phyloP scores from a whole-genome alignment of 805 yeast genomes.

The Kregervanrija fluxuum region DNA sequence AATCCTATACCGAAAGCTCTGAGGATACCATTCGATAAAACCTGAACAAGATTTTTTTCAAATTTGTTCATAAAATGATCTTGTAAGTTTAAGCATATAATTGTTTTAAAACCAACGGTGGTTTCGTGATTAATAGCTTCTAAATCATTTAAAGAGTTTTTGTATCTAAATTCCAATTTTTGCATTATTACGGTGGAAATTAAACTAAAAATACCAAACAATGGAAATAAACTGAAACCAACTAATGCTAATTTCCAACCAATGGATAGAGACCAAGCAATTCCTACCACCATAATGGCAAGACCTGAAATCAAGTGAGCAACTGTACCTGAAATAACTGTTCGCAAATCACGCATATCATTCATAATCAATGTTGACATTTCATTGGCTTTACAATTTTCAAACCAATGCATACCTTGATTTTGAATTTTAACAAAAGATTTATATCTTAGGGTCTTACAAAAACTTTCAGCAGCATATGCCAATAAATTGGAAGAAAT shows the following conservation, averaged over 20 bases:
- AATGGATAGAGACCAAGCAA: conserved; percentile 65
- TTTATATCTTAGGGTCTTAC: conserved; percentile 41
- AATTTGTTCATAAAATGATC: conserved; percentile 38
- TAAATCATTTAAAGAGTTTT: conserved; percentile 42
- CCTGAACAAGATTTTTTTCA: conserved; percentile 17
- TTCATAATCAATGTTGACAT: conserved; percentile 65
- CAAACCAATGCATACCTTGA: conserved; percentile 51
- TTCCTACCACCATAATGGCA: conserved; percentile 50
- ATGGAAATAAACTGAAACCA: conserved; percentile 69
- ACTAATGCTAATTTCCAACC: conserved; percentile 90
- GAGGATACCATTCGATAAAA: conserved; percentile 35
- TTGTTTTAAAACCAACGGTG: conserved; percentile 53
- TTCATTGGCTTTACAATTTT: conserved; percentile 38
- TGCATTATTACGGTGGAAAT: conserved; percentile 22
- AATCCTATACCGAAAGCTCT: conserved; percentile 60
- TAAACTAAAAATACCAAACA: conserved; percentile 42
- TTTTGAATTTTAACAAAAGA: conserved; percentile 42
- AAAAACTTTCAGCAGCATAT: conserved; percentile 63
- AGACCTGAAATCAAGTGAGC: conserved; percentile 46
- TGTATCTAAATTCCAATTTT: conserved; percentile 52
- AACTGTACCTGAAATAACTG: conserved; percentile 55
- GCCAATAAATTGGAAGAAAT: conserved; percentile 43
- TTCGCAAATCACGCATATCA: conserved; percentile 73
- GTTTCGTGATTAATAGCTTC: conserved; percentile 50
- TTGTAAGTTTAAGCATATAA: conserved; percentile 50